Conservation (phyloP, 192 early-diverging fungal species). For the Gamsiella multidivaricata region DNA sequence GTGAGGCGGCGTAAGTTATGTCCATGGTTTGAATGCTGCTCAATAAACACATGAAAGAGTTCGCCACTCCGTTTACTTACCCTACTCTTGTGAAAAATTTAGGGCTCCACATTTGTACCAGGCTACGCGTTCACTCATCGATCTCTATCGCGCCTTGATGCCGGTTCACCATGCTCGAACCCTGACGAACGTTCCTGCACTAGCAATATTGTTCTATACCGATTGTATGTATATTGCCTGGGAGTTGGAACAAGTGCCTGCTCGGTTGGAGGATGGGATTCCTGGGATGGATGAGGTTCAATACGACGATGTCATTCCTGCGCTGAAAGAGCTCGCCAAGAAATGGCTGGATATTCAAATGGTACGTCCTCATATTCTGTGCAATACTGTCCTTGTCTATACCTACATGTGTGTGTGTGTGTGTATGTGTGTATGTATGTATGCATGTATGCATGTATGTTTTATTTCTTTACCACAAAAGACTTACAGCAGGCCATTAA, state of each 20-base stretch:
- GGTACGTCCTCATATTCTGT: conserved; percentile 47
- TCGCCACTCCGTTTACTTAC: too few relatives aligned
- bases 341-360: conserved; percentile 64
- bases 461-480: too few relatives aligned
- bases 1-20: conserved; percentile 29
- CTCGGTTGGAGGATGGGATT: conserved; percentile 39
- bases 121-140: conserved; percentile 60
- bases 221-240: conserved; percentile 74
- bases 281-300: conserved; percentile 50
- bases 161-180: conserved; percentile 69
- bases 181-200: conserved; percentile 63
- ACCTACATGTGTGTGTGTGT: too few relatives aligned
- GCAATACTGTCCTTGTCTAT: not conserved
- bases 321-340: conserved; percentile 62
- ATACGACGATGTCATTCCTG: conserved; percentile 64
- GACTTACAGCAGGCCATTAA: not conserved
- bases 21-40: not conserved
- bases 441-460: too few relatives aligned
- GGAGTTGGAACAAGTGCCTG: conserved; percentile 56
- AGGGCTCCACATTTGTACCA: conserved; percentile 51
- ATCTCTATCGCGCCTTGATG: conserved; percentile 71
- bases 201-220: conserved; percentile 73
- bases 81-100: not conserved
- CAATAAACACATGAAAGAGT: not conserved
- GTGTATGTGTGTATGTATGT: too few relatives aligned